Percentiles rank a stretch among this genome's conserved stretches.
phyloP scores from a whole-genome alignment of 768 basidiomycete genomes.

The Xanthoconium purpureum region DNA sequence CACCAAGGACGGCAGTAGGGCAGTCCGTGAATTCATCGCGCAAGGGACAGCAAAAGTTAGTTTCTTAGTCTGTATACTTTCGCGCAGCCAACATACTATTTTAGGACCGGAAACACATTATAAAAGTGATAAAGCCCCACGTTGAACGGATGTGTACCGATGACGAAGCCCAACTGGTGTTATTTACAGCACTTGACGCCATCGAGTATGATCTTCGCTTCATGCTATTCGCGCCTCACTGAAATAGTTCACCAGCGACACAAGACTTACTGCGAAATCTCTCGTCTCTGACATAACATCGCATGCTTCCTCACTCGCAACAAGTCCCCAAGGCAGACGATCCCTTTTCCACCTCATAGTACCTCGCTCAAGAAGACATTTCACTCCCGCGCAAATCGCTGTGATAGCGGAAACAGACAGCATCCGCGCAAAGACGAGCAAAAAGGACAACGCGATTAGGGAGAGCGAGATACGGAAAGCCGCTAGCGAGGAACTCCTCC shows the following conservation, averaged over 20 bases:
- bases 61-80: neutral
- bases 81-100: neutral
- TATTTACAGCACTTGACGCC: slow-evolving; percentile 87
- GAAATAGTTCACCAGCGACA: slow-evolving; percentile 57
- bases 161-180: slow-evolving; percentile 84
- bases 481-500: slow-evolving; percentile 72
- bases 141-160: slow-evolving; percentile 84
- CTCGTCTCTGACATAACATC: slow-evolving; percentile 68
- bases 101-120: slow-evolving; percentile 86
- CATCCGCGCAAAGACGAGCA: slow-evolving; percentile 70
- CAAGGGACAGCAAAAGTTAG: slow-evolving; percentile 77
- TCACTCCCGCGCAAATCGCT: slow-evolving; percentile 77
- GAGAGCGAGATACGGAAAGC: slow-evolving; percentile 68
- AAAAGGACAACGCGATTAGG: slow-evolving; percentile 67
- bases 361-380: slow-evolving; percentile 81
- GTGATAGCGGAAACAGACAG: slow-evolving; percentile 72
- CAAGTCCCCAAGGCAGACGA: slow-evolving; percentile 72
- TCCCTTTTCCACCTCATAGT: slow-evolving; percentile 79
- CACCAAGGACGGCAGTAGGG: slow-evolving; percentile 86
- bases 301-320: slow-evolving; percentile 54
- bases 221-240: neutral
- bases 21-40: slow-evolving; percentile 81
- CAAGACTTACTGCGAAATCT: slow-evolving; percentile 82
- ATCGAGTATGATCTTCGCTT: slow-evolving; percentile 62
- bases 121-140: slow-evolving; percentile 88